Evolutionary conservation across 768 basidiomycete genomes (phyloP).

Genomic region (Cantharellus anzutake): DNA sequence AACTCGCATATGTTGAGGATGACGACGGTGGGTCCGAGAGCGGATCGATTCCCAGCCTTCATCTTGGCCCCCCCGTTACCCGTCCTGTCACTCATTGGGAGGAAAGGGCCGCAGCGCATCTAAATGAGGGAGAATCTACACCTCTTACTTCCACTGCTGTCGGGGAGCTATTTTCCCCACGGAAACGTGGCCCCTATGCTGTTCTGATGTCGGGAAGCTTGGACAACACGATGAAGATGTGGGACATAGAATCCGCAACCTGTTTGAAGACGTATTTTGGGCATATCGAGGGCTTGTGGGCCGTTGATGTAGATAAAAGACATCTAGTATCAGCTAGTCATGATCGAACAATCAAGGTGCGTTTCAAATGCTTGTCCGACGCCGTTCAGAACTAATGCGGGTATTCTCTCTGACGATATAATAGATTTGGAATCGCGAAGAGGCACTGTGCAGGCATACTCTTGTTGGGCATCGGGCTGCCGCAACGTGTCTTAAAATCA

Average conservation of each 20-base stretch:
- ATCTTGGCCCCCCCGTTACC: background rate
- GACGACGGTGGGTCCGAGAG: background rate
- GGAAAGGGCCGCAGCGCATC: background rate
- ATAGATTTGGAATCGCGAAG: constrained; percentile 87
- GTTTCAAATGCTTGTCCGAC: constrained; percentile 12
- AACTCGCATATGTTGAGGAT: constrained; percentile 37
- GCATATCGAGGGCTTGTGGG: constrained; percentile 98
- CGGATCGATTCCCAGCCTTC: background rate
- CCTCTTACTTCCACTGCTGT: background rate
- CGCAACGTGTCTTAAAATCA: constrained; percentile 75
- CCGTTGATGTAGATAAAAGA: constrained; percentile 79
- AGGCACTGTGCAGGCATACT: constrained; percentile 71
- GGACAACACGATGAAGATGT: constrained; percentile 89
- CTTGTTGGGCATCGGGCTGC: constrained; percentile 89
- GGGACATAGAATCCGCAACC: constrained; percentile 82
- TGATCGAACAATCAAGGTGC: constrained; percentile 90
- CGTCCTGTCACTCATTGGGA: background rate
- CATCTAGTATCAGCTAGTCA: constrained; percentile 86
- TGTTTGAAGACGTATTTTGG: constrained; percentile 75
- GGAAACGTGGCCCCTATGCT: constrained; percentile 26
- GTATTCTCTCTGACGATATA: background rate
- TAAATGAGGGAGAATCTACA: background rate
- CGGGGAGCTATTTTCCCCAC: background rate
- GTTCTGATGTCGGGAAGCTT: constrained; percentile 76
- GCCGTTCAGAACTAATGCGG: background rate